Percentiles rank a stretch among this genome's conserved stretches.
Evolutionary conservation across 257 asterid species (phyloP).

Genomic region (Agastache rugosa): DNA sequence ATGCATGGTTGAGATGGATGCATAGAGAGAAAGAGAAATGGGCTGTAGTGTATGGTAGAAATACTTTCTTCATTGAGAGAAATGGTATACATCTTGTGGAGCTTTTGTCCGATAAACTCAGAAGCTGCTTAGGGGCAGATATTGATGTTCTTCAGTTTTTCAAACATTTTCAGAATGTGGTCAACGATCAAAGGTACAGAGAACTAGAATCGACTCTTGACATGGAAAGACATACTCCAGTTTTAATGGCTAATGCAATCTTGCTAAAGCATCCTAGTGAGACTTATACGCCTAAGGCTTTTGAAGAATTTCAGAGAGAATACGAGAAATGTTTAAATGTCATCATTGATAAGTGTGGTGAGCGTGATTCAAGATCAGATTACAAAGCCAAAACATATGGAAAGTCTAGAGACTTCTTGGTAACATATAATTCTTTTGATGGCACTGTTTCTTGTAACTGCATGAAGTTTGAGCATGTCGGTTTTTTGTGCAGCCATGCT

Average conservation of each 20-base stretch:
- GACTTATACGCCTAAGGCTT: constrained; percentile 58
- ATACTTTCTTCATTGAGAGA: constrained; percentile 60
- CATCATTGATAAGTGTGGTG: constrained; percentile 52
- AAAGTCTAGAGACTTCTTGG: constrained; percentile 52
- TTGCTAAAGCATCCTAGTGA: constrained; percentile 58
- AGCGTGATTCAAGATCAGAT: constrained; percentile 51
- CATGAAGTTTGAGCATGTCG: constrained; percentile 69
- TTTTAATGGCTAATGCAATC: constrained; percentile 62
- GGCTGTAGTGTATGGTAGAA: constrained; percentile 64
- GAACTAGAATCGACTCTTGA: constrained; percentile 55
- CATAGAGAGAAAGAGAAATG: constrained; percentile 67
- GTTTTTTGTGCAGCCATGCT: constrained; percentile 65
- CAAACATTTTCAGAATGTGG: constrained; percentile 52
- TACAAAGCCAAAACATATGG: constrained; percentile 66
- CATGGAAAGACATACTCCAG: constrained; percentile 55
- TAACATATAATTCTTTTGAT: constrained; percentile 52
- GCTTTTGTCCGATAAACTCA: constrained; percentile 52
- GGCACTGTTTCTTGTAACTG: constrained; percentile 66
- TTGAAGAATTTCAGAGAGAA: constrained; percentile 63
- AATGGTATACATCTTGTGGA: constrained; percentile 54
- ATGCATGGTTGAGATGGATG: constrained; percentile 75
- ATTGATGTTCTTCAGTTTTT: constrained; percentile 54
- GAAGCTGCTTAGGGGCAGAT: constrained; percentile 49
- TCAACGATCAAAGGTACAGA: constrained; percentile 58
- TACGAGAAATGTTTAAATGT: constrained; percentile 63